Evolutionary conservation across 345 rosid genomes (phyloP).

Genomic region (Populus tremula): DNA sequence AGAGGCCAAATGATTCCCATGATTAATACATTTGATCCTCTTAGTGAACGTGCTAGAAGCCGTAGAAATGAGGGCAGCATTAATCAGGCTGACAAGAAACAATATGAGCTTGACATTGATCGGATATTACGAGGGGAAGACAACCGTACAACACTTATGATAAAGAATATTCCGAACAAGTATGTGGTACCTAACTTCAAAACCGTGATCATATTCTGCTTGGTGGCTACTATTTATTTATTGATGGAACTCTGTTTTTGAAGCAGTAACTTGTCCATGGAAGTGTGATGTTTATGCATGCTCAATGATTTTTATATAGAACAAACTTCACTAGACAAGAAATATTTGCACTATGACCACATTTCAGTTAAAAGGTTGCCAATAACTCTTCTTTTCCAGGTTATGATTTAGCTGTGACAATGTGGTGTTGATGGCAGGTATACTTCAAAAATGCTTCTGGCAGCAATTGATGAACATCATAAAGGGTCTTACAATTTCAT

Average conservation of each 20-base stretch:
- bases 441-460: constrained; percentile 70
- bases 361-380: neutral
- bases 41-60: constrained; percentile 68
- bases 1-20: constrained; percentile 62
- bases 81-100: constrained; percentile 72
- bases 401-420: neutral
- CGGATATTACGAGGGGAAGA: constrained; percentile 79
- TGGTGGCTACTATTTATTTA: neutral
- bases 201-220: neutral
- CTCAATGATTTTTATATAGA: neutral
- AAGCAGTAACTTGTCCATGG: neutral
- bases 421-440: constrained; percentile 43
- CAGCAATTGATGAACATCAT: constrained; percentile 65
- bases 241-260: neutral
- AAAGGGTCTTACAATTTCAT: constrained; percentile 66
- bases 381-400: neutral
- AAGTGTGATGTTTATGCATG: neutral
- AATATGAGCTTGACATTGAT: constrained; percentile 82
- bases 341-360: neutral
- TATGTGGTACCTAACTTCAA: constrained; percentile 29
- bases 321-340: neutral
- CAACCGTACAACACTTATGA: constrained; percentile 84
- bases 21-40: constrained; percentile 63
- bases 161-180: constrained; percentile 98
- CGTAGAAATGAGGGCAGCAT: constrained; percentile 69